phyloP scores from a whole-genome alignment of 139 green algal genomes.

The Gonium pectorale region DNA sequence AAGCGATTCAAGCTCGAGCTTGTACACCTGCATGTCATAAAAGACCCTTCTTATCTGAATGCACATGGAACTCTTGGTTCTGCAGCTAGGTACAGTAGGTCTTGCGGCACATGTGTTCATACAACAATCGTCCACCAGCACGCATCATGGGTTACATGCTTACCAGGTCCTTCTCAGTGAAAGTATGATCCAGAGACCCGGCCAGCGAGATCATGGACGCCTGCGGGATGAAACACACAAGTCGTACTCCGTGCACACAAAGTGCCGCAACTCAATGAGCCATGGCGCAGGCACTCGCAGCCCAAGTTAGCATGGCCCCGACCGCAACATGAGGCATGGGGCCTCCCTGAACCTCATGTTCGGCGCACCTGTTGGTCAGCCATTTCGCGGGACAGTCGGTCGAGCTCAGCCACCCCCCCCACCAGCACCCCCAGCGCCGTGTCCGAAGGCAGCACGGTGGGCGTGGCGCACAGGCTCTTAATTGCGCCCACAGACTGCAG shows the following conservation, averaged over 20 bases:
- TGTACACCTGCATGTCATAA: conserved; percentile 1
- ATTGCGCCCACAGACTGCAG: not conserved
- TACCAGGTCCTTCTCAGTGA: not conserved
- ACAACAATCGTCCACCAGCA: too few species aligned
- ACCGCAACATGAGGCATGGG: too few species aligned
- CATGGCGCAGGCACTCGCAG: too few species aligned
- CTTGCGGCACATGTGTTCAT: too few species aligned
- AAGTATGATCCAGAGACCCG: not conserved
- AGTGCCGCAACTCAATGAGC: too few species aligned
- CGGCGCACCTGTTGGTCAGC: not conserved
- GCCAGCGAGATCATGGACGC: not conserved
- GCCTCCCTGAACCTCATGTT: too few species aligned
- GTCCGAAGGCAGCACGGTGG: not conserved
- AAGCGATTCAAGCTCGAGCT: not conserved
- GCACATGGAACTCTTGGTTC: too few species aligned
- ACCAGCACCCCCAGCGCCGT: not conserved
- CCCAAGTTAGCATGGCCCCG: too few species aligned
- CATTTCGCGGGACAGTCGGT: not conserved
- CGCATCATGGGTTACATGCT: too few species aligned
- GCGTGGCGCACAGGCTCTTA: not conserved
- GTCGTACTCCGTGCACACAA: too few species aligned
- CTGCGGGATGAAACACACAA: not conserved
- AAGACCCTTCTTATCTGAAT: too few species aligned
- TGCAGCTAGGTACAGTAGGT: too few species aligned
- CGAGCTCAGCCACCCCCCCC: conserved; percentile 3